These are phyloP conservation scores for Ceratocystis lukuohia DNA, from an alignment of 2,329 filamentous ascomycete species.

Conservation along the genomic window DNA sequence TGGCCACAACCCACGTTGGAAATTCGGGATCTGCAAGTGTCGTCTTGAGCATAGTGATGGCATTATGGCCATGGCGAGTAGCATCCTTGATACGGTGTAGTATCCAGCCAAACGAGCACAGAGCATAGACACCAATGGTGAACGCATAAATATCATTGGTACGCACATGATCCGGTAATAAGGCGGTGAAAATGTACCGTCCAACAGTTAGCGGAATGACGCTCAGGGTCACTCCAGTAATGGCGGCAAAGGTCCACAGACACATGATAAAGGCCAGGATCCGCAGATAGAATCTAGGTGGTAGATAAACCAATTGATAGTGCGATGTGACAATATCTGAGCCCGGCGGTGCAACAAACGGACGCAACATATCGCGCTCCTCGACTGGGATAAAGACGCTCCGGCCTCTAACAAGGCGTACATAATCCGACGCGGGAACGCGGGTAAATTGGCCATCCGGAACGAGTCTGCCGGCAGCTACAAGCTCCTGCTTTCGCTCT, in stretches of 20 bases:
- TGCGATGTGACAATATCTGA: constrained; percentile 44
- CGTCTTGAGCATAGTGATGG: neutral
- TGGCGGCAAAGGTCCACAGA: constrained; percentile 86
- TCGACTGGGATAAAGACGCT: constrained; percentile 67
- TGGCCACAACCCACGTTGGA: constrained; percentile 21
- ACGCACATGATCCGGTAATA: constrained; percentile 57
- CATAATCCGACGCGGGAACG: constrained; percentile 87
- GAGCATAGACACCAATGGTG: constrained; percentile 72
- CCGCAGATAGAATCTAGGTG: constrained; percentile 67
- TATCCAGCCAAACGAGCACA: constrained; percentile 55
- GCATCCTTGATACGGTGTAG: constrained; percentile 34
- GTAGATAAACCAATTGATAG: constrained; percentile 65
- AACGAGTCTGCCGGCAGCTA: constrained; percentile 31
- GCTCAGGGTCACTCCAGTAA: constrained; percentile 72
- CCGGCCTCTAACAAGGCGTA: constrained; percentile 77
- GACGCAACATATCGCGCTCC: constrained; percentile 24
- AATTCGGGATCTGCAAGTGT: constrained; percentile 21
- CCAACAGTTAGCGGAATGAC: constrained; percentile 79
- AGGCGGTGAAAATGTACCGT: constrained; percentile 57
- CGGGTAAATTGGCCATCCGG: constrained; percentile 73
- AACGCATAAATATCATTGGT: constrained; percentile 97
- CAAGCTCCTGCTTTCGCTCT: neutral
- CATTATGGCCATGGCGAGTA: neutral
- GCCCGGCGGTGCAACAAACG: constrained; percentile 13
- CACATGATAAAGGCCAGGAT: constrained; percentile 75